A percentile compares a stretch with the other conserved stretches of the same genome.
These are phyloP conservation scores for Cytospora piceae DNA, from an alignment of 2,329 filamentous ascomycete species.

Conservation along the genomic window DNA sequence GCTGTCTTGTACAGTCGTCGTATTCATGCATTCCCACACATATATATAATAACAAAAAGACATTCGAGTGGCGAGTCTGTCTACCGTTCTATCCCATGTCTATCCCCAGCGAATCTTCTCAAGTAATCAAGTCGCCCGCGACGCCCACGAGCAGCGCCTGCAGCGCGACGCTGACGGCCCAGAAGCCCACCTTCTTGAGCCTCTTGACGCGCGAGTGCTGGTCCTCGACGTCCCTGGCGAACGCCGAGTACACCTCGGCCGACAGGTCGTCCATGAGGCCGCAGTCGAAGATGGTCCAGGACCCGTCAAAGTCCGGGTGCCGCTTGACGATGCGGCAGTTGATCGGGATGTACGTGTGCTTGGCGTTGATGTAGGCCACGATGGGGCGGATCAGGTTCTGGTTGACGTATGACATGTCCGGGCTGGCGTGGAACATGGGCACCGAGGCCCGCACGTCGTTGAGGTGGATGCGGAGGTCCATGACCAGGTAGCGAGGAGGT, in stretches of 20 bases:
- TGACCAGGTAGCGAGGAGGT: slow-evolving; percentile 80
- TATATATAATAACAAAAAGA: not conserved
- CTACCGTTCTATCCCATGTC: not conserved
- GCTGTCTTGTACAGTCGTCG: slow-evolving; percentile 2
- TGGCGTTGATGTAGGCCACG: slow-evolving; percentile 96
- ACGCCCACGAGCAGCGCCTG: slow-evolving; percentile 95
- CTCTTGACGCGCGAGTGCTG: slow-evolving; percentile 83
- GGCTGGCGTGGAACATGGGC: slow-evolving; percentile 76
- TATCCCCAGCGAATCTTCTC: not conserved
- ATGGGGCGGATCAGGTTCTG: slow-evolving; percentile 94
- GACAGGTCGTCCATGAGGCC: slow-evolving; percentile 92
- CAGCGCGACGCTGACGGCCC: slow-evolving; percentile 89
- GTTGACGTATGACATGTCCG: slow-evolving; percentile 92
- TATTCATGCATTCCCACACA: slow-evolving; percentile 11
- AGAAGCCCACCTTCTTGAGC: slow-evolving; percentile 91
- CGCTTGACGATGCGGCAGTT: slow-evolving; percentile 93
- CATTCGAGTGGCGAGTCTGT: slow-evolving; percentile 14
- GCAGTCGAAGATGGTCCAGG: slow-evolving; percentile 93
- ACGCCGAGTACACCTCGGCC: slow-evolving; percentile 92
- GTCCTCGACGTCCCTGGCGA: slow-evolving; percentile 87
- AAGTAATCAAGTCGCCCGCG: slow-evolving; percentile 72
- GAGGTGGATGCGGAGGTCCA: slow-evolving; percentile 92
- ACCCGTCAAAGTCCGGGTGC: slow-evolving; percentile 86
- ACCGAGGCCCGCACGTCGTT: slow-evolving; percentile 94
- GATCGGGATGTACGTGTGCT: slow-evolving; percentile 93